Evolutionary conservation across 1,139 yeast species (phyloP).

Genomic region (Yamadazyma aaseri): DNA sequence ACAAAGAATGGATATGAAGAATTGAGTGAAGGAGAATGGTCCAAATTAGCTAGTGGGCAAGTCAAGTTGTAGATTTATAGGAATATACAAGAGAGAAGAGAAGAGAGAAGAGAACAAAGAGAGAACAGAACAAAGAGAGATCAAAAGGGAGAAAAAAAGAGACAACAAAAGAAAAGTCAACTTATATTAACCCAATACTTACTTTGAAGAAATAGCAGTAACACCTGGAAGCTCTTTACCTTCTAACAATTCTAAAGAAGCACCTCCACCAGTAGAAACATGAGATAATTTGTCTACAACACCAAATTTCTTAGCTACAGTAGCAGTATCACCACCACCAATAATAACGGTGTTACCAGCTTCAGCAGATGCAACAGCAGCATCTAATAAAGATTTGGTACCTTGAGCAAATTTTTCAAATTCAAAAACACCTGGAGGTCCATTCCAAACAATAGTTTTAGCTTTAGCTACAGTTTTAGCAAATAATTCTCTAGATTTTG

Average conservation of each 20-base stretch:
- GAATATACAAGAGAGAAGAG: no score
- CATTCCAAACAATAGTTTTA: slow-evolving; percentile 98
- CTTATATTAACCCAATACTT: slow-evolving; percentile 2
- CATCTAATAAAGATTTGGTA: slow-evolving; percentile 85
- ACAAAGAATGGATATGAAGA: slow-evolving; percentile 54
- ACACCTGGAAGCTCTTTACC: slow-evolving; percentile 99
- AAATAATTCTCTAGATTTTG: slow-evolving; percentile 75
- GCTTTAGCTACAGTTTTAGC: slow-evolving; percentile 81
- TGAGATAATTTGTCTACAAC: slow-evolving; percentile 93
- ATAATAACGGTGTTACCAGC: slow-evolving; percentile 92
- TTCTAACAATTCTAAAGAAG: slow-evolving; percentile 94
- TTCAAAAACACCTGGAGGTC: slow-evolving; percentile 99
- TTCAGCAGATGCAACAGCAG: slow-evolving; percentile 80
- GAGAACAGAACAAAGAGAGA: no score
- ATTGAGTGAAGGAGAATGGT: slow-evolving; percentile 63
- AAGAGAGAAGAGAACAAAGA: no score
- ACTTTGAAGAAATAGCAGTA: slow-evolving; percentile 54
- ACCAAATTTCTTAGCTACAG: slow-evolving; percentile 96
- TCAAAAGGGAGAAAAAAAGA: no score
- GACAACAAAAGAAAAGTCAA: no score
- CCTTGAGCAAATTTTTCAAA: slow-evolving; percentile 87
- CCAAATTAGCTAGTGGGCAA: slow-evolving; percentile 40
- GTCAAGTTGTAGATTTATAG: slow-evolving; percentile 24
- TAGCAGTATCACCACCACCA: slow-evolving; percentile 99
- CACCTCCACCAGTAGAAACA: slow-evolving; percentile 99